Evolutionary conservation across 805 yeast genomes (phyloP), one percentile per base, ranked within the genome.

Genomic region (Candida bentonensis): DNA sequence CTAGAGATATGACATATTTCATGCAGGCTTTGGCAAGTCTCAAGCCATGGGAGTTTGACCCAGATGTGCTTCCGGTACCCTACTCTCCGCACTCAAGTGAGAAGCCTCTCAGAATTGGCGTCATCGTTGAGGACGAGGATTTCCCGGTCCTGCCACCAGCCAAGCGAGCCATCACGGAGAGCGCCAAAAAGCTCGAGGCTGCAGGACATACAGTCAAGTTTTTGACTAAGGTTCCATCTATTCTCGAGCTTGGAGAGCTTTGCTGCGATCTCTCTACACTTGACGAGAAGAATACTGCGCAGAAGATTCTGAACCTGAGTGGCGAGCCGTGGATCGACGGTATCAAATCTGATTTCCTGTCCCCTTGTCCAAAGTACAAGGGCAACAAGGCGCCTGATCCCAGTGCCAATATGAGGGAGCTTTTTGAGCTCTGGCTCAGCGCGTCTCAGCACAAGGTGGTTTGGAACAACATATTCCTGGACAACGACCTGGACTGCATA

Each of bases 81-180:
- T 76, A 79, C 78, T 61, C 68, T 46, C 48, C 52, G 1, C 53
- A 54, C 0, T 47, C 52, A 11, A 30, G 34, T 45, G 60, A 44
- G 47, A 46, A 49, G 23, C 67, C 65, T 48, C 52, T 73, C 23
- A 65, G 59, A 15, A 55, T 76, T 51, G 81, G 78, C 2, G 52
- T 73, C 15, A 50, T 70, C 52, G 51, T 51, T 23, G 68, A 67
- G 57, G 79, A 76, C 53, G 61, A 64, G 4, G 52, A 58, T 23
- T 65, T 71, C 15, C 60, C 65, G 46, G 80, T 81, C 15, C 71
- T 71, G 23, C 81, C 82, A 1, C 79, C 81, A 5, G 66, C 77
- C 17, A 50, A 58, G 4, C 63, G 79, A 47, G 74, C 68, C 13
- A 63, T 83, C 55, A 64, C 74, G 49, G 62, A 64, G 42, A 72